Percentiles rank a stretch among this genome's conserved stretches.
phyloP scores from a whole-genome alignment of 192 early-diverging fungal genomes.

The Helicostylum pulchrum region DNA sequence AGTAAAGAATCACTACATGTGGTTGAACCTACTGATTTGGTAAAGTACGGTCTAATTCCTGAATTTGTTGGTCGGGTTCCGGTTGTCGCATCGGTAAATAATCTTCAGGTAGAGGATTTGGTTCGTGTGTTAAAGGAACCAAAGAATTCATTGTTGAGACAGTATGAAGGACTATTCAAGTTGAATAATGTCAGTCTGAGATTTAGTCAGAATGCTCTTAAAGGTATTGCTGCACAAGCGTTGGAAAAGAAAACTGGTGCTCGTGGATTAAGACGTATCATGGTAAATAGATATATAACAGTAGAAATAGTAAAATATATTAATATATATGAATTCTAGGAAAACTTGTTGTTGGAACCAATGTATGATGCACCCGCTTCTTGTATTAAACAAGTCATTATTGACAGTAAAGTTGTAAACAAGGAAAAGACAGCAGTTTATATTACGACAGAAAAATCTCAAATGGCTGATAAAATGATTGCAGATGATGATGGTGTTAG shows the following conservation, averaged over 20 bases:
- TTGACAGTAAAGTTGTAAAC: constrained; percentile 62
- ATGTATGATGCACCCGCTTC: constrained; percentile 81
- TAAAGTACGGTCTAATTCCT: constrained; percentile 85
- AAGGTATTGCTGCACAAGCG: constrained; percentile 70
- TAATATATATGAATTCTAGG: constrained; percentile 41
- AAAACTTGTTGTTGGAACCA: constrained; percentile 71
- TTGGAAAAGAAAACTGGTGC: constrained; percentile 83
- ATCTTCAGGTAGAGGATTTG: constrained; percentile 63
- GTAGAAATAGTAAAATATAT: background rate
- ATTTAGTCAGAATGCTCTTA: constrained; percentile 67
- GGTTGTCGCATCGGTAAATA: constrained; percentile 72
- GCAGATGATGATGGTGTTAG: constrained; percentile 15
- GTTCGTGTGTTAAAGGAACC: constrained; percentile 78
- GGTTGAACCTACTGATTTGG: constrained; percentile 57
- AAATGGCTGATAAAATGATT: constrained; percentile 12
- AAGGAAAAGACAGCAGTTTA: constrained; percentile 63
- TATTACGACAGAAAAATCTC: constrained; percentile 42
- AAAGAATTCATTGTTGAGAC: constrained; percentile 75
- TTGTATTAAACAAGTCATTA: constrained; percentile 66
- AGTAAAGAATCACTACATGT: constrained; percentile 20
- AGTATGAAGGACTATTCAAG: constrained; percentile 75
- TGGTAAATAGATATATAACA: constrained; percentile 43
- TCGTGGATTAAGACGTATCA: constrained; percentile 81
- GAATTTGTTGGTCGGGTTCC: constrained; percentile 91
- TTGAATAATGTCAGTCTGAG: constrained; percentile 59